These are phyloP conservation scores for Mortierella sp. DNA, from an alignment of 371 early-diverging fungal species.

Conservation along the genomic window DNA sequence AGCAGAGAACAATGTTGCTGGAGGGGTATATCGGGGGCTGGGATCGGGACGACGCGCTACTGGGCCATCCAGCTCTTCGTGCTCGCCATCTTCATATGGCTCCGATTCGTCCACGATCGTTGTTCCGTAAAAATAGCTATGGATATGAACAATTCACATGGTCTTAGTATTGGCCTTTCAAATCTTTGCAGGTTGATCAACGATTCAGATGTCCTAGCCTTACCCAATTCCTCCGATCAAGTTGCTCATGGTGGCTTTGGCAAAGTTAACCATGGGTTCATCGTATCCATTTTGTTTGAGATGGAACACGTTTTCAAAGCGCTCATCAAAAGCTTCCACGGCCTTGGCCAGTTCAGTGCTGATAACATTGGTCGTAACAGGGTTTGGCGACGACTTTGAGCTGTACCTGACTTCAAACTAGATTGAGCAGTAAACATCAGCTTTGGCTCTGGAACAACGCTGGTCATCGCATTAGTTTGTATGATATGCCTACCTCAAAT, in stretches of 20 bases:
- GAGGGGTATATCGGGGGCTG: slow-evolving; percentile 68
- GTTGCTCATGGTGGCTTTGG: slow-evolving; percentile 81
- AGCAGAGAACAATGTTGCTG: slow-evolving; percentile 81
- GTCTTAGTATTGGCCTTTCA: no score
- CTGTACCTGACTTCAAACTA: slow-evolving; percentile 72
- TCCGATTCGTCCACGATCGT: slow-evolving; percentile 57
- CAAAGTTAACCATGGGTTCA: slow-evolving; percentile 72
- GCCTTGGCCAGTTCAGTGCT: slow-evolving; percentile 31
- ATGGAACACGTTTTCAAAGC: slow-evolving; percentile 82
- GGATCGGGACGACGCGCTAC: slow-evolving; percentile 52
- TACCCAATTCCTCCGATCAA: slow-evolving; percentile 94
- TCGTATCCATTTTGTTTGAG: slow-evolving; percentile 74
- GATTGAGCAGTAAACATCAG: not conserved
- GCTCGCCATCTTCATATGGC: slow-evolving; percentile 62
- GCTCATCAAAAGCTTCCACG: slow-evolving; percentile 66
- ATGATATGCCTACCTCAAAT: slow-evolving; percentile 74
- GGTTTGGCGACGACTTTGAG: slow-evolving; percentile 55
- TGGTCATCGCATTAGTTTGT: no score
- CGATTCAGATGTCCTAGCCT: not conserved
- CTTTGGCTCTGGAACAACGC: no score
- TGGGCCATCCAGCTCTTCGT: slow-evolving; percentile 60
- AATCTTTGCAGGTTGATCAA: no score
- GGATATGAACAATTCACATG: no score
- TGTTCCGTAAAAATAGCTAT: slow-evolving; percentile 59
- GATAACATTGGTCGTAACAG: slow-evolving; percentile 35